phyloP scores from a whole-genome alignment of 805 yeast species.

The Starmerella khaoyaiensis region DNA sequence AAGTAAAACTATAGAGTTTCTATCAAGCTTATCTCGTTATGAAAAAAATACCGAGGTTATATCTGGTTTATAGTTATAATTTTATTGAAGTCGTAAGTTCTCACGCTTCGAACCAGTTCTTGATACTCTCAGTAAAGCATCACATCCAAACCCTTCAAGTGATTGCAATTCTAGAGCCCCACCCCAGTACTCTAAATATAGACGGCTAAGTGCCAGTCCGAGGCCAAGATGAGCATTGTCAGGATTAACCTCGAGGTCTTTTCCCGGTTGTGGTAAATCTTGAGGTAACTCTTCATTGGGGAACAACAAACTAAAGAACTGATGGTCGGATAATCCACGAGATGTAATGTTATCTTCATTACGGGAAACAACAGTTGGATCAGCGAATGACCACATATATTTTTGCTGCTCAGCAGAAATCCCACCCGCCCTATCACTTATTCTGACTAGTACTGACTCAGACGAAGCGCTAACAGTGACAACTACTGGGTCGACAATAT shows the following conservation, averaged over 20 bases:
- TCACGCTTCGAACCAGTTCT: conserved; percentile 60
- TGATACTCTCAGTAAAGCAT: conserved; percentile 65
- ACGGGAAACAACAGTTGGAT: conserved; percentile 14
- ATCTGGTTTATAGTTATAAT: not conserved
- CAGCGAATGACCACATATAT: conserved; percentile 74
- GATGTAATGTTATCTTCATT: conserved; percentile 9
- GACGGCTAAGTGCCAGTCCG: conserved; percentile 84
- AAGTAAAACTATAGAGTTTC: too few relatives aligned
- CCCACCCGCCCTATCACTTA: conserved; percentile 90
- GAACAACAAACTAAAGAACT: conserved; percentile 18
- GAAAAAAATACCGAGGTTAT: not conserved
- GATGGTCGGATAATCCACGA: conserved; percentile 16
- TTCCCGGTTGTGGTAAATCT: too few relatives aligned
- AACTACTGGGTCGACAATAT: conserved; percentile 42
- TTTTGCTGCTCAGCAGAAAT: conserved; percentile 43
- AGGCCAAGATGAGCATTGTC: conserved; percentile 48
- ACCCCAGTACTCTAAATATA: conserved; percentile 94
- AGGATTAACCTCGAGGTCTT: not conserved
- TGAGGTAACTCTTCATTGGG: conserved; percentile 15
- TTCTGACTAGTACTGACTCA: conserved; percentile 57
- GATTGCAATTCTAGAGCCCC: conserved; percentile 75
- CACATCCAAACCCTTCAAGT: conserved; percentile 84
- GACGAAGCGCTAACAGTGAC: conserved; percentile 58
- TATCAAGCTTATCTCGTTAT: too few relatives aligned
- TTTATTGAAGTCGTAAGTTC: conserved; percentile 37